Conservation (phyloP, 257 asterid genomes). For the Lycium ferocissimum region DNA sequence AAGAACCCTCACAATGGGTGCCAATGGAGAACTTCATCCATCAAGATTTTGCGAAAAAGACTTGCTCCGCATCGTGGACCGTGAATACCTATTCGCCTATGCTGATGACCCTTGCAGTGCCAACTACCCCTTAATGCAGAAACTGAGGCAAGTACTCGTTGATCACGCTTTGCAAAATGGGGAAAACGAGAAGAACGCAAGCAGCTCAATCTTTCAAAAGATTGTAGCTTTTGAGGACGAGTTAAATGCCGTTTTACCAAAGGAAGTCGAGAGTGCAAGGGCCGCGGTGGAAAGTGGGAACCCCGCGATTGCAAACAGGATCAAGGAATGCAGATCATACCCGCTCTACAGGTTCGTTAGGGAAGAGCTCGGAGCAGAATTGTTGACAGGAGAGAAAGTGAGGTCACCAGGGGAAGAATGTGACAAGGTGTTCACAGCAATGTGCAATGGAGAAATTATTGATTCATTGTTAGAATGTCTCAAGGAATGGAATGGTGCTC, state of each 20-base stretch:
- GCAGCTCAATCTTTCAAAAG: slow-evolving; percentile 58
- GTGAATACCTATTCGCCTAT: slow-evolving; percentile 51
- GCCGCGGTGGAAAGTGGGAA: slow-evolving; percentile 65
- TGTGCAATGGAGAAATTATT: slow-evolving; percentile 62
- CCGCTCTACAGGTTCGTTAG: slow-evolving; percentile 79
- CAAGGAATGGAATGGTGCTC: slow-evolving; percentile 77
- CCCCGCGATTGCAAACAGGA: slow-evolving; percentile 62
- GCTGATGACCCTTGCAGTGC: slow-evolving; percentile 55
- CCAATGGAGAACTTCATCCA: slow-evolving; percentile 60
- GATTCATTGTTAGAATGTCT: slow-evolving; percentile 82
- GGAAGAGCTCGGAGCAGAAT: slow-evolving; percentile 60
- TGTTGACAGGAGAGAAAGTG: slow-evolving; percentile 70
- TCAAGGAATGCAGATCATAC: slow-evolving; percentile 75
- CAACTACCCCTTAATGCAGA: slow-evolving; percentile 58
- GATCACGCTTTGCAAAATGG: slow-evolving; percentile 56
- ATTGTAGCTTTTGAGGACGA: slow-evolving; percentile 55
- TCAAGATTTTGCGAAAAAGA: slow-evolving; percentile 60
- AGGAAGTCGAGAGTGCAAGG: slow-evolving; percentile 63
- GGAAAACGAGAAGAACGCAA: slow-evolving; percentile 46
- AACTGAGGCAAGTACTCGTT: slow-evolving; percentile 52
- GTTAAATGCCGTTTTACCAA: slow-evolving; percentile 45
- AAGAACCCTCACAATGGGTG: slow-evolving; percentile 49
- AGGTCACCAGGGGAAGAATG: slow-evolving; percentile 86
- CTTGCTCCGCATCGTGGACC: slow-evolving; percentile 53
- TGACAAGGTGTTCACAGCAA: slow-evolving; percentile 79